phyloP scores from a whole-genome alignment of 441 rosid species.

The Bocquillonia castaneifolia region DNA sequence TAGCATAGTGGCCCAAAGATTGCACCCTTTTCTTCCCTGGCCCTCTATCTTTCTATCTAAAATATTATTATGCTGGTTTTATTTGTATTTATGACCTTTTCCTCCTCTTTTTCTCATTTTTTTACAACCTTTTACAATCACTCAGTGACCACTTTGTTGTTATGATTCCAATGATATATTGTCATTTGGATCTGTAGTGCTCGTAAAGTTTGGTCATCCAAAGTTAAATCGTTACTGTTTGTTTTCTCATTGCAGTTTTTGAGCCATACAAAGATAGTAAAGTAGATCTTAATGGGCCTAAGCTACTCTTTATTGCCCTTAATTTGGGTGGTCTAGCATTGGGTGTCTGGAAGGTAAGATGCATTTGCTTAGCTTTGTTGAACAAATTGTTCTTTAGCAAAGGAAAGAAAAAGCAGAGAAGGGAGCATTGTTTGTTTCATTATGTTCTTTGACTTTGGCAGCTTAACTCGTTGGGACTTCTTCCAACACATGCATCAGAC shows the following conservation, averaged over 20 bases:
- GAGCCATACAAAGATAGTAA: slow-evolving; percentile 93
- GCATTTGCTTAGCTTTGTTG: neutral
- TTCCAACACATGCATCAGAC: slow-evolving; percentile 96
- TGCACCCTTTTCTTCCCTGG: too few relatives aligned
- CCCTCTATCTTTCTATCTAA: too few relatives aligned
- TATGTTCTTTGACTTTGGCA: slow-evolving; percentile 34
- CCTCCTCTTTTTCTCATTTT: too few relatives aligned
- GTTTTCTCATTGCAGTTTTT: slow-evolving; percentile 59
- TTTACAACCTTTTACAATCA: too few relatives aligned
- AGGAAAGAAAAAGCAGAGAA: neutral
- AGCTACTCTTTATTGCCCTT: slow-evolving; percentile 83
- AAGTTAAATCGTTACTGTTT: slow-evolving; percentile 8
- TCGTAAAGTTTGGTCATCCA: neutral
- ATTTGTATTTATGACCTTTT: too few relatives aligned
- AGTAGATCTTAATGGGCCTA: slow-evolving; percentile 87
- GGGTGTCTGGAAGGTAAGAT: slow-evolving; percentile 93
- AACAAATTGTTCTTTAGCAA: neutral
- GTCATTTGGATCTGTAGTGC: neutral
- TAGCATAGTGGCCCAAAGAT: neutral
- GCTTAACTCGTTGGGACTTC: slow-evolving; percentile 96
- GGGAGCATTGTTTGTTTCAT: neutral
- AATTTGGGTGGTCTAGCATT: slow-evolving; percentile 88
- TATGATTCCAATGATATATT: neutral
- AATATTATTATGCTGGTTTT: too few relatives aligned
- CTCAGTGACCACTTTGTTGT: too few relatives aligned